These are phyloP conservation scores for Ettlia oleoabundans DNA, from an alignment of 139 green algal species.

Conservation along the genomic window DNA sequence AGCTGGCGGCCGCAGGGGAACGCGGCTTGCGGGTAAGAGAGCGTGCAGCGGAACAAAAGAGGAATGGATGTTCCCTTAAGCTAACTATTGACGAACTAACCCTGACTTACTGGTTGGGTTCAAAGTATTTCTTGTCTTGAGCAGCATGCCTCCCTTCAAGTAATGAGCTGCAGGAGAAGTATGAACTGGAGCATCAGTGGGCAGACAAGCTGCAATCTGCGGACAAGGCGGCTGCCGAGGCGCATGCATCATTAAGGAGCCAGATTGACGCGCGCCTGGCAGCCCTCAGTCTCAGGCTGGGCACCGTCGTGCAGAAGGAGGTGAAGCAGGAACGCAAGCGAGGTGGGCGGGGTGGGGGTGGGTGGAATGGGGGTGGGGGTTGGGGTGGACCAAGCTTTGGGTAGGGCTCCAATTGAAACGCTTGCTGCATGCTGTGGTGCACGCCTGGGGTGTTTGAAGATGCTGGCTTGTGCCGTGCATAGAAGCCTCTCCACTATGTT, in stretches of 20 bases:
- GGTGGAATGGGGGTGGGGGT: too few relatives aligned
- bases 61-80: too few relatives aligned
- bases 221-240: not conserved
- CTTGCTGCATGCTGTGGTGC: not conserved
- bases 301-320: not conserved
- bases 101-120: not conserved
- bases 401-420: not conserved
- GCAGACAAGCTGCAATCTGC: not conserved
- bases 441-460: not conserved
- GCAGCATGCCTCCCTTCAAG: not conserved
- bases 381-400: too few relatives aligned
- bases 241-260: not conserved
- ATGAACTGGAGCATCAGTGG: conserved; percentile 34
- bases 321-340: conserved; percentile 1
- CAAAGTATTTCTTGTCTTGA: not conserved
- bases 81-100: not conserved
- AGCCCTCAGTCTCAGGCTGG: conserved; percentile 17
- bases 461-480: too few relatives aligned
- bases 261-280: conserved; percentile 30
- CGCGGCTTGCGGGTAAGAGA: not conserved
- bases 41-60: not conserved
- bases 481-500: too few relatives aligned
- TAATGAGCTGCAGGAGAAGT: conserved; percentile 16
- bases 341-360: not conserved
- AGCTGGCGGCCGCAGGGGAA: conserved; percentile 12